Percentiles rank a stretch among this genome's conserved stretches.
Conservation (phyloP, 2,329 filamentous ascomycete genomes). For the Aspergillus jensenii region DNA sequence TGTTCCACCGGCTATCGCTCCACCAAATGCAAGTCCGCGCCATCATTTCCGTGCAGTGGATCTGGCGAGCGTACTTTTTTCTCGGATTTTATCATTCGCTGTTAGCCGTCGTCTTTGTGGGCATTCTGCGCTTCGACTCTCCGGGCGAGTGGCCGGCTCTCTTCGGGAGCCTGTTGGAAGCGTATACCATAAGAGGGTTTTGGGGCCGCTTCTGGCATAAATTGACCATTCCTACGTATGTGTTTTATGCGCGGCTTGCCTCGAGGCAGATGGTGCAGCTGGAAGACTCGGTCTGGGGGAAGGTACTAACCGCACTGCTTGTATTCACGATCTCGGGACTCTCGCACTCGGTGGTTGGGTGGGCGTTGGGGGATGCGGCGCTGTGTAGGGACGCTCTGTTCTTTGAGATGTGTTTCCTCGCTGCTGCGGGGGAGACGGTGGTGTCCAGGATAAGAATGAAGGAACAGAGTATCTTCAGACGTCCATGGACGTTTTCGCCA, state of each 20-base stretch:
- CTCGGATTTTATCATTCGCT: neutral
- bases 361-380: neutral
- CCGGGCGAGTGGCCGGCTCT: neutral
- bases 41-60: neutral
- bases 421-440: neutral
- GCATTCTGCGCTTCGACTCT: neutral
- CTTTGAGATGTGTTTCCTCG: neutral
- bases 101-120: neutral
- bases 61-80: neutral
- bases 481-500: neutral
- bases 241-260: neutral
- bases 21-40: neutral
- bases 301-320: neutral
- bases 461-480: neutral
- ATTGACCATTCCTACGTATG: neutral
- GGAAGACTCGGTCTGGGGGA: neutral
- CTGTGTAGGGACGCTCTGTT: neutral
- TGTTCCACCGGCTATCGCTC: neutral
- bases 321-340: neutral
- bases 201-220: neutral
- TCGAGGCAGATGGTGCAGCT: neutral
- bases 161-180: neutral
- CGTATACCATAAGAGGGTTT: neutral
- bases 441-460: neutral
- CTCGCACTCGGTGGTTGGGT: neutral